Base-by-base conservation (phyloP, 371 early-diverging fungal genomes). In the Fennellomyces sp. region DNA sequence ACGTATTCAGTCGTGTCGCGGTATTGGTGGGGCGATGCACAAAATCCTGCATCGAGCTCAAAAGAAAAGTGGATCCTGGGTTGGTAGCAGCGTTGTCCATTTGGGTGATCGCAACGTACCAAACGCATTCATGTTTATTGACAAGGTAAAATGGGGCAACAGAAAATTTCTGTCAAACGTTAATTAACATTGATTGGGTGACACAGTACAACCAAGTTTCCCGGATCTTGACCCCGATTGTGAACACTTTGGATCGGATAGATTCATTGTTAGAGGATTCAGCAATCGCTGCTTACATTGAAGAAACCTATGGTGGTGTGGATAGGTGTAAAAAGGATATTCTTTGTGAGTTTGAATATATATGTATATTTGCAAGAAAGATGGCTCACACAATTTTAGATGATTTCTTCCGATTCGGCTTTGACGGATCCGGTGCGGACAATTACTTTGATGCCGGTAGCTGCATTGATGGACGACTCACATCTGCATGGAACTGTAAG, bases 391-490 rank as follows among this genome's bases (percentile, higher is more conserved):
- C 29, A 35, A 6, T 42, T 15, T 21, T 17, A 70, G 85, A 84
- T 10, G 97, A 98, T 73, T 97, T 98, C 63, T 98, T 98, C 88
- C 82, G 91, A 25, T 88, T 84, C 66, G 98, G 92, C 0, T 98
- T 98, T 78, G 95, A 98, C 74, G 98, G 98, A 1, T 93, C 94
- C 21, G 98, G 98, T 8, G 94, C 91, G 0, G 94, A 94, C 68
- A 96, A 95, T 70, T 96, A 92, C 64, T 95, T 91, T 75, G 91
- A 95, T 63, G 97, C 98, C 12, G 98, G 98, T 26, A 76, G 89
- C 39, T 98, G 98, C 72, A 97, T 98, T 73, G 98, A 98, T 61
- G 98, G 97, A 31, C 83, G 98, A 41, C 73, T 98, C 61, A 98
- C 97, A 1, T 89, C 90, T 29, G 93, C 94, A 13, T 94, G 97